phyloP scores from a whole-genome alignment of 768 basidiomycete genomes.

The Lactarius hatsudake region DNA sequence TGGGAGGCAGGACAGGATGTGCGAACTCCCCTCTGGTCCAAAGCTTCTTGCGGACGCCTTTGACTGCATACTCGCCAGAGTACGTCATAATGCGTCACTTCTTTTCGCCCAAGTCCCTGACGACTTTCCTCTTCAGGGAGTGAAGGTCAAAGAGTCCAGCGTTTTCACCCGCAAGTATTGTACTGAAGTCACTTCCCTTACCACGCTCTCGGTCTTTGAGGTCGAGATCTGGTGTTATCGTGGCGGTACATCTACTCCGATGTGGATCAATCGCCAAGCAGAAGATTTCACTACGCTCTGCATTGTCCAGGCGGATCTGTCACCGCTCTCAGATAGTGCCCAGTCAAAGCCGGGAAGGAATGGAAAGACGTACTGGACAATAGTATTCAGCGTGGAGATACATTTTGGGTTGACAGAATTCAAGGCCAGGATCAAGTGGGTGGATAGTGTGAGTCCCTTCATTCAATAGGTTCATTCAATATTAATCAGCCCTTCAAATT shows the following conservation, averaged over 20 bases:
- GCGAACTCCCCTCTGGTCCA: constrained; percentile 75
- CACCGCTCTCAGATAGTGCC: constrained; percentile 67
- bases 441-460: constrained; percentile 59
- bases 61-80: constrained; percentile 72
- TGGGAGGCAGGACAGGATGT: constrained; percentile 59
- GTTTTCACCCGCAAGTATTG: constrained; percentile 82
- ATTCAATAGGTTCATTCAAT: background rate
- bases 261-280: constrained; percentile 66
- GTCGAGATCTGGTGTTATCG: constrained; percentile 84
- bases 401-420: constrained; percentile 83
- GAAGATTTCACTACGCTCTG: constrained; percentile 77
- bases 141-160: constrained; percentile 77
- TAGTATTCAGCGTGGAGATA: constrained; percentile 81
- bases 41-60: constrained; percentile 79
- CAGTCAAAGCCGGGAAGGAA: constrained; percentile 60
- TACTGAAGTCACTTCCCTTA: constrained; percentile 73
- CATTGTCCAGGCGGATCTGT: constrained; percentile 74
- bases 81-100: constrained; percentile 36
- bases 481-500: constrained; percentile 10
- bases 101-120: constrained; percentile 15
- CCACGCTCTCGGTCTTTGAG: constrained; percentile 75
- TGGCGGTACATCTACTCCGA: constrained; percentile 66
- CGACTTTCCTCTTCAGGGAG: constrained; percentile 41
- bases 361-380: constrained; percentile 77
- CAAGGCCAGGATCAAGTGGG: constrained; percentile 79